A percentile compares a stretch with the other conserved stretches of the same genome.
phyloP scores from a whole-genome alignment of 306 rosid species.

The Cotoneaster glaucophyllus region DNA sequence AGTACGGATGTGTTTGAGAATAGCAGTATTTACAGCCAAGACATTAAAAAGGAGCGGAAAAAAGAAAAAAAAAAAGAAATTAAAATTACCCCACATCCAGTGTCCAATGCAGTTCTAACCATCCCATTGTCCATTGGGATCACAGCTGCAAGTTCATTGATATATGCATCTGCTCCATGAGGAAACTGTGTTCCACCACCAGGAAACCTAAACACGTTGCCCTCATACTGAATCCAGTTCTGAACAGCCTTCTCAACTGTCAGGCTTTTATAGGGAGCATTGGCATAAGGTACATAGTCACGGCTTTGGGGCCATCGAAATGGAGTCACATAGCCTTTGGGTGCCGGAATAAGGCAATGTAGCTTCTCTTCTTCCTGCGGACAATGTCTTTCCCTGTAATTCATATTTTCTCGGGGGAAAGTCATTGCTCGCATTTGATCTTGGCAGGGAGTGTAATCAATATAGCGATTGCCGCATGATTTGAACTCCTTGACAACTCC shows the following conservation, averaged over 20 bases:
- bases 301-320: constrained; percentile 81
- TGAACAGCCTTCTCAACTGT: constrained; percentile 86
- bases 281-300: constrained; percentile 71
- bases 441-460: constrained; percentile 78
- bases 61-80: background rate
- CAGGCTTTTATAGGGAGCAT: constrained; percentile 73
- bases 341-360: constrained; percentile 77
- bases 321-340: constrained; percentile 65
- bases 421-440: constrained; percentile 70
- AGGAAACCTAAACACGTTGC: constrained; percentile 76
- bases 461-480: constrained; percentile 40
- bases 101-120: constrained; percentile 71
- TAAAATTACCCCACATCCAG: constrained; percentile 79
- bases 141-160: constrained; percentile 62
- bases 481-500: constrained; percentile 37
- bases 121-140: constrained; percentile 65
- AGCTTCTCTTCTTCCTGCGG: constrained; percentile 61
- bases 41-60: background rate
- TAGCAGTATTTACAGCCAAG: constrained; percentile 2
- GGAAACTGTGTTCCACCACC: constrained; percentile 92
- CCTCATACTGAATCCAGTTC: constrained; percentile 86
- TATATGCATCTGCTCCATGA: constrained; percentile 76
- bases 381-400: constrained; percentile 75
- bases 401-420: constrained; percentile 64
- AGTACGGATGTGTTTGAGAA: background rate